Percentiles rank a stretch among this genome's conserved stretches.
Conservation (phyloP, 164 flowering plant genomes). For the Piper betle region DNA sequence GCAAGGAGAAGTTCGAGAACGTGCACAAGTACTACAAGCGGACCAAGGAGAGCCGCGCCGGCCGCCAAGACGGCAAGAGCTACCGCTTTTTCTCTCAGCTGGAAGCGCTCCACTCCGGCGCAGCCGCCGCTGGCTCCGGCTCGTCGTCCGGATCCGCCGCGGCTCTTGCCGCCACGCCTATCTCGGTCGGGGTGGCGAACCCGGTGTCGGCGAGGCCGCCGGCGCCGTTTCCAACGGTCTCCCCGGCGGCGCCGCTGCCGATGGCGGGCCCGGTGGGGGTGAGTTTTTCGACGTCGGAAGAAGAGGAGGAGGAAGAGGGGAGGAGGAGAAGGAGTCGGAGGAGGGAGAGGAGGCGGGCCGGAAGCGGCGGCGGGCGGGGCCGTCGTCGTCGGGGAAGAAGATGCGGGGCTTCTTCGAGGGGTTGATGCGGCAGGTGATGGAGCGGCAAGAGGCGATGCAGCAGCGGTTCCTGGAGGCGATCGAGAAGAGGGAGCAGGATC, state of each 20-base stretch:
- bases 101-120: constrained; percentile 39
- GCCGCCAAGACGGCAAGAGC: constrained; percentile 61
- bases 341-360: constrained; percentile 4
- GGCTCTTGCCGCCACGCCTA: neutral
- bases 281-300: constrained; percentile 33
- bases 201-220: neutral
- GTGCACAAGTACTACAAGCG: constrained; percentile 64
- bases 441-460: constrained; percentile 63
- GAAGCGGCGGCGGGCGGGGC: no score
- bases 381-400: constrained; percentile 17
- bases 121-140: constrained; percentile 7
- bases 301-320: neutral
- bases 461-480: constrained; percentile 49
- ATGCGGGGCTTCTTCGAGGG: constrained; percentile 51
- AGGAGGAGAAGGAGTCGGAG: constrained; percentile 18
- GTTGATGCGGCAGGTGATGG: constrained; percentile 59
- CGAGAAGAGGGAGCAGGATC: constrained; percentile 64
- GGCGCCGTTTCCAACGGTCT: no score
- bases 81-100: constrained; percentile 50
- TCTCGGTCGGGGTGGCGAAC: constrained; percentile 1
- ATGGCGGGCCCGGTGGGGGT: no score
- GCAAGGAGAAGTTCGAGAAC: constrained; percentile 69
- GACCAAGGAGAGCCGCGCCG: constrained; percentile 55
- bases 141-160: constrained; percentile 2
- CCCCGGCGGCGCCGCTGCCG: neutral